Percentiles rank a stretch among this genome's conserved stretches.
Evolutionary conservation across 805 yeast genomes (phyloP).

Genomic region (Metschnikowia gruessii): DNA sequence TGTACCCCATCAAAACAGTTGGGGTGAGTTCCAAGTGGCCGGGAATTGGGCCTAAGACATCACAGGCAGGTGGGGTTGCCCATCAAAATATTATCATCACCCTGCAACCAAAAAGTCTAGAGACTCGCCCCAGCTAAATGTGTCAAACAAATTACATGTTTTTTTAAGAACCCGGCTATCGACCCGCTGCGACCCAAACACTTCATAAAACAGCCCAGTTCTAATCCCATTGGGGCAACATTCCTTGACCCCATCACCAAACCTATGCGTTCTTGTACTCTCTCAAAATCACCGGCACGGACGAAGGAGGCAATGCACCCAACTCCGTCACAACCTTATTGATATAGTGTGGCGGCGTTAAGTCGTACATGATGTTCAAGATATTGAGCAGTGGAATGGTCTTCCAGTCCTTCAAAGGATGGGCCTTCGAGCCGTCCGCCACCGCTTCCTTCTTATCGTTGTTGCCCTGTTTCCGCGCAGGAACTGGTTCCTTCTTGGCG

Average conservation of each 20-base stretch:
- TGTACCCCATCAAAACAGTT: too few species aligned
- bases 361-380: constrained; percentile 84
- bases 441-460: constrained; percentile 21
- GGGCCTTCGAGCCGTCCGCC: constrained; percentile 28
- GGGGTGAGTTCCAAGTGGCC: too few species aligned
- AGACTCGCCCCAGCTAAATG: too few species aligned
- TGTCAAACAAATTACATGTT: too few species aligned
- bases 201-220: too few species aligned
- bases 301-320: constrained; percentile 96
- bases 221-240: neutral
- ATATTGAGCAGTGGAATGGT: constrained; percentile 61
- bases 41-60: too few species aligned
- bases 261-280: constrained; percentile 64
- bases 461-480: constrained; percentile 22
- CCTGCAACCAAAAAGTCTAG: too few species aligned
- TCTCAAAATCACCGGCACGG: constrained; percentile 93
- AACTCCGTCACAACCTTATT: constrained; percentile 94
- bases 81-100: too few species aligned
- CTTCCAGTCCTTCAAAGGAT: constrained; percentile 58
- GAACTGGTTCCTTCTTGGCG: constrained; percentile 36
- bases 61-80: too few species aligned
- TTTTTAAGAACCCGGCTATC: too few species aligned
- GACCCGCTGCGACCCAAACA: too few species aligned
- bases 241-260: neutral
- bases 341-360: constrained; percentile 90